Evolutionary conservation across 495 filamentous ascomycete genomes (phyloP).

Genomic region (Xylaria palmicola): DNA sequence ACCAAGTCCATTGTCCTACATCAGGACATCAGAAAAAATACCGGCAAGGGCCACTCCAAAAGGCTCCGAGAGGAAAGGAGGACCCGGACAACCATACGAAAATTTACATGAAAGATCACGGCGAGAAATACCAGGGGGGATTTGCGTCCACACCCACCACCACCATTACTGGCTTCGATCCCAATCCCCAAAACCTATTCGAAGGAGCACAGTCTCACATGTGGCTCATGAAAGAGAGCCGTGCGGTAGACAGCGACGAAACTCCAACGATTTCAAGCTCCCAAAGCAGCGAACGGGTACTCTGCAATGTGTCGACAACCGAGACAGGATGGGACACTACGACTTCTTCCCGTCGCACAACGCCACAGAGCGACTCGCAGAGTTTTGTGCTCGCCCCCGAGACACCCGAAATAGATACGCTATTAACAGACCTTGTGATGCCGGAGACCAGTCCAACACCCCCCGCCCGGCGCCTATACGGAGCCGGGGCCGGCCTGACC

Average conservation of each 20-base stretch:
- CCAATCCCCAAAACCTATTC: conserved; percentile 21
- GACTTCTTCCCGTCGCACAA: conserved; percentile 36
- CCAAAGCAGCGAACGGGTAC: conserved; percentile 3
- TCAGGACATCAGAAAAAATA: conserved; percentile 7
- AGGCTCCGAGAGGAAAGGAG: background rate
- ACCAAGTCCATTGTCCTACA: conserved; percentile 16
- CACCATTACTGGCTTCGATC: conserved; percentile 56
- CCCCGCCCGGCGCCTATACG: conserved; percentile 15
- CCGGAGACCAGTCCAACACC: conserved; percentile 17
- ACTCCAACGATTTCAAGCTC: conserved; percentile 9
- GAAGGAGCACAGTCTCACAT: conserved; percentile 4
- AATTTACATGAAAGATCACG: background rate
- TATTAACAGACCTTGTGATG: conserved; percentile 16
- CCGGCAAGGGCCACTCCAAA: too few species aligned
- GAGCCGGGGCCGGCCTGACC: background rate
- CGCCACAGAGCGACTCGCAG: conserved; percentile 38
- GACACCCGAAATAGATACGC: conserved; percentile 26
- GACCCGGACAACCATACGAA: background rate
- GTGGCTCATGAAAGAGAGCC: conserved; percentile 10
- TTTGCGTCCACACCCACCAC: conserved; percentile 55
- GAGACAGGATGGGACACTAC: conserved; percentile 13
- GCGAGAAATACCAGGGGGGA: conserved; percentile 17
- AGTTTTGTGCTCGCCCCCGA: conserved; percentile 27
- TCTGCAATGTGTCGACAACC: conserved; percentile 17
- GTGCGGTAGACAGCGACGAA: conserved; percentile 1